These are phyloP conservation scores for Naematelia aurantialba DNA, from an alignment of 768 basidiomycete genomes.

Conservation along the genomic window DNA sequence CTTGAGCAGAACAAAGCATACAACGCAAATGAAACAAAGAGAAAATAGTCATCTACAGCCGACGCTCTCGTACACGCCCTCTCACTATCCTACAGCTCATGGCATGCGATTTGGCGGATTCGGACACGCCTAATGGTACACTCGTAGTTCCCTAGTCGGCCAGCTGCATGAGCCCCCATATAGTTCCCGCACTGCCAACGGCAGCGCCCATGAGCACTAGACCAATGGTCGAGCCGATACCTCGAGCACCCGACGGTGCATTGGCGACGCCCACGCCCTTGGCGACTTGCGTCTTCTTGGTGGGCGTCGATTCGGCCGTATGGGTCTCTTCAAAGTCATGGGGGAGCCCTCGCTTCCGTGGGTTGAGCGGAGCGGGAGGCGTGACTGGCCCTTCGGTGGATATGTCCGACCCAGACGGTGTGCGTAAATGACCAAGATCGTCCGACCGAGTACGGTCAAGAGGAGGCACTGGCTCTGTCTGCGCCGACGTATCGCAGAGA, in stretches of 20 bases:
- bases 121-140: too few species aligned
- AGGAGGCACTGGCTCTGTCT: not conserved
- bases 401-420: not conserved
- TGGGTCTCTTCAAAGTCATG: not conserved
- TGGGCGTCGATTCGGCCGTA: not conserved
- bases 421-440: not conserved
- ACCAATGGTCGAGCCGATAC: constrained; percentile 19
- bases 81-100: too few species aligned
- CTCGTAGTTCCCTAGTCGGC: too few species aligned
- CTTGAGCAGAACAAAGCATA: too few species aligned
- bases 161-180: constrained; percentile 31
- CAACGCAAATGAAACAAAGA: too few species aligned
- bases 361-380: not conserved
- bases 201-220: constrained; percentile 29
- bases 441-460: not conserved
- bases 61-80: too few species aligned
- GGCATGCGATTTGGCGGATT: too few species aligned
- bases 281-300: not conserved
- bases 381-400: constrained; percentile 28
- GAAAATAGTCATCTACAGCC: too few species aligned
- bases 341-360: not conserved
- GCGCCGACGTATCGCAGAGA: not conserved
- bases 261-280: not conserved
- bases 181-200: constrained; percentile 29
- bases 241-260: not conserved